Evolutionary conservation across 1,284 basidiomycete genomes (phyloP).

Genomic region (Cutaneotrichosporon dermatis): DNA sequence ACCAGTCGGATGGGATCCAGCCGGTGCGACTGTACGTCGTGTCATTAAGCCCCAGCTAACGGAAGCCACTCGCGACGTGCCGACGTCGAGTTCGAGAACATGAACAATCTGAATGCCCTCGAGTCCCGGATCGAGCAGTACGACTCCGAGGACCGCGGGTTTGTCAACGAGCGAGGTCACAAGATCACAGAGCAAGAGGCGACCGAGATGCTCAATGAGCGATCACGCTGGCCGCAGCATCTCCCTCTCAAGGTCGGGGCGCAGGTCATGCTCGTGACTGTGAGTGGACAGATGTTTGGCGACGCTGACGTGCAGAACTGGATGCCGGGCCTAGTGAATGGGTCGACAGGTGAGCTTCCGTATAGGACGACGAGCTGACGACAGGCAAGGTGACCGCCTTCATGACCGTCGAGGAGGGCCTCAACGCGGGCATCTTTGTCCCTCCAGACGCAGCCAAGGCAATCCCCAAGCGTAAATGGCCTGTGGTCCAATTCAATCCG

Average conservation of each 20-base stretch:
- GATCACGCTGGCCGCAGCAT: conserved; percentile 28
- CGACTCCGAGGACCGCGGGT: conserved; percentile 22
- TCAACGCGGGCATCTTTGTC: not conserved
- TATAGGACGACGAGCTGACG: not conserved
- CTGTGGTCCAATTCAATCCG: conserved; percentile 33
- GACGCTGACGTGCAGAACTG: conserved; percentile 14
- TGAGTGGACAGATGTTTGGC: not conserved
- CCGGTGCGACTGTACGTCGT: conserved; percentile 37
- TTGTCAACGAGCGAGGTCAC: conserved; percentile 22
- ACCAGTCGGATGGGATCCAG: conserved; percentile 32
- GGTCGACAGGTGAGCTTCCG: conserved; percentile 5
- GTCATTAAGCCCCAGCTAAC: not conserved
- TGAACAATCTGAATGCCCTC: conserved; percentile 19
- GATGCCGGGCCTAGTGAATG: conserved; percentile 12
- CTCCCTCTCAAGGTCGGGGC: conserved; percentile 34
- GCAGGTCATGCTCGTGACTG: conserved; percentile 39
- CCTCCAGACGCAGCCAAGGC: not conserved
- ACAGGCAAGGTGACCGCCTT: conserved; percentile 12
- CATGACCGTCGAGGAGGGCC: conserved; percentile 6
- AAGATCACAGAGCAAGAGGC: conserved; percentile 19
- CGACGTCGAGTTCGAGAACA: conserved; percentile 32
- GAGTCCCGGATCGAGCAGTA: conserved; percentile 5
- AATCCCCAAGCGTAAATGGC: conserved; percentile 14
- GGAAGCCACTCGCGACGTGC: conserved; percentile 14
- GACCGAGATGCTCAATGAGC: conserved; percentile 24